A percentile compares a stretch with the other conserved stretches of the same genome.
Conservation (phyloP, 169 alveolate genomes). For the Miamiensis avidus region DNA sequence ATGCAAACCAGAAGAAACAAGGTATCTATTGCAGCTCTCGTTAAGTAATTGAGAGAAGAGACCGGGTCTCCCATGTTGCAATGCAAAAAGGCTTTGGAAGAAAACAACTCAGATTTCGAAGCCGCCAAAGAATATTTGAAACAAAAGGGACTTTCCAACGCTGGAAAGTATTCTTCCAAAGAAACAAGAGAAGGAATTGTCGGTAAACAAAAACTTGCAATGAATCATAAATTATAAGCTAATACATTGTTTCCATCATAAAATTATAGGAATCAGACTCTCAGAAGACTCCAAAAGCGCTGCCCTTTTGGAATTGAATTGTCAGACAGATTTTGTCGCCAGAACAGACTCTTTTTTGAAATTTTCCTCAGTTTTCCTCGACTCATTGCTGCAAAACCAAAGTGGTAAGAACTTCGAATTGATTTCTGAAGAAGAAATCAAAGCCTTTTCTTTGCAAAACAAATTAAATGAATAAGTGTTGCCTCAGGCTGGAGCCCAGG, state of each 20-base stretch:
- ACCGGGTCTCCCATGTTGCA: conserved; percentile 57
- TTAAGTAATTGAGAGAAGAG: conserved; percentile 31
- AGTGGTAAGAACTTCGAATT: conserved; percentile 3
- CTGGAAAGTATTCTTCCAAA: conserved; percentile 41
- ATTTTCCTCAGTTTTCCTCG: conserved; percentile 22
- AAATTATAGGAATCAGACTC: background rate
- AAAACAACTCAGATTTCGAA: conserved; percentile 48
- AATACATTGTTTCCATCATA: no score
- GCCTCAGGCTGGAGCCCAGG: background rate
- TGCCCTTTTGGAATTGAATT: conserved; percentile 47
- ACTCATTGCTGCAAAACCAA: conserved; percentile 20
- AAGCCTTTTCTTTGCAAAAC: background rate
- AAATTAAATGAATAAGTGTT: background rate
- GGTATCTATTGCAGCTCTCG: background rate
- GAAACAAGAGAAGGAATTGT: conserved; percentile 55
- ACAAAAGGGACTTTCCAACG: conserved; percentile 51
- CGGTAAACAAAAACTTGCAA: conserved; percentile 8
- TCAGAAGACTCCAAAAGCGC: background rate
- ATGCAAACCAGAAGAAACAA: background rate
- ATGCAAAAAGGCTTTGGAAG: conserved; percentile 54
- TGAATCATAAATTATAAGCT: background rate
- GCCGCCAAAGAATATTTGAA: conserved; percentile 51
- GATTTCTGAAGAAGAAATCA: background rate
- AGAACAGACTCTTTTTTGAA: conserved; percentile 46
- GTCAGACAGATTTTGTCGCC: conserved; percentile 71